phyloP scores from a whole-genome alignment of 1,284 basidiomycete genomes.

The Neolentinus lepideus region DNA sequence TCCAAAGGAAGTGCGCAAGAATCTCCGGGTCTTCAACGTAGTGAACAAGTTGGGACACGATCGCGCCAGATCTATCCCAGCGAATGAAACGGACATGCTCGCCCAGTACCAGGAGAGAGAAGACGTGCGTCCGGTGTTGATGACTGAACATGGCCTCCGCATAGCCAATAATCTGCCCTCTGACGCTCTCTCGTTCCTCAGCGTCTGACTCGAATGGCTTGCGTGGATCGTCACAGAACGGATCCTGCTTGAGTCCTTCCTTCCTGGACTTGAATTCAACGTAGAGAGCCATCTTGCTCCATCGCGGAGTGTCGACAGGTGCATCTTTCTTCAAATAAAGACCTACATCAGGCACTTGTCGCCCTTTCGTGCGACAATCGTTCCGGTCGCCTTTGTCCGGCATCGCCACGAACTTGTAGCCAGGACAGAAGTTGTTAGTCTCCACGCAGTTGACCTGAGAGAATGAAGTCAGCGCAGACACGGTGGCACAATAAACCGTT shows the following conservation, averaged over 20 bases:
- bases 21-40: conserved; percentile 4
- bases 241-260: background rate
- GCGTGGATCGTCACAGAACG: background rate
- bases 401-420: background rate
- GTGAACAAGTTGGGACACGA: conserved; percentile 4
- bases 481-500: too few relatives aligned
- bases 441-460: background rate
- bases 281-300: background rate
- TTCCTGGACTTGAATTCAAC: background rate
- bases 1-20: conserved; percentile 16
- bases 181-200: background rate
- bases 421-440: background rate
- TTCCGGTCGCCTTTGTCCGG: background rate
- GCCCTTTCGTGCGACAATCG: background rate
- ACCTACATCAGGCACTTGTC: background rate
- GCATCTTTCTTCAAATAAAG: background rate
- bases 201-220: background rate
- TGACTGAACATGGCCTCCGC: conserved; percentile 6
- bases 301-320: background rate
- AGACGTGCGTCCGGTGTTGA: conserved; percentile 14
- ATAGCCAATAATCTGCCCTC: conserved; percentile 9
- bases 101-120: conserved; percentile 9
- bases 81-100: conserved; percentile 11
- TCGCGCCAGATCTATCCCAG: conserved; percentile 13
- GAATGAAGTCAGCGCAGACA: too few relatives aligned